Percentiles rank a stretch among this genome's conserved stretches.
Evolutionary conservation across 2,329 filamentous ascomycete genomes (phyloP).

Genomic region (Colletotrichum shisoi): DNA sequence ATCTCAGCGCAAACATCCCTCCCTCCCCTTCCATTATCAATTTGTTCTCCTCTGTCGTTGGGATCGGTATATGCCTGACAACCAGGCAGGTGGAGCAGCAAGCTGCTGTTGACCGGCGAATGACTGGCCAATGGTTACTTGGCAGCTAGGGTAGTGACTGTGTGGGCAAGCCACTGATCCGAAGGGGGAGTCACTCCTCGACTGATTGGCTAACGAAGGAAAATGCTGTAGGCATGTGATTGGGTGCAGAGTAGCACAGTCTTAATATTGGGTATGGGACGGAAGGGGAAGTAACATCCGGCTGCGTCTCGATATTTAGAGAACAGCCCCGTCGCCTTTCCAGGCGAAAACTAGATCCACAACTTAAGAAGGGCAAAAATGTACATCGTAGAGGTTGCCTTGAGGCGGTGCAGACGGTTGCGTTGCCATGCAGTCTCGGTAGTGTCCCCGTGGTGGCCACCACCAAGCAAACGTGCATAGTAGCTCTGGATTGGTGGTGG

Average conservation of each 20-base stretch:
- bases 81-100: not conserved
- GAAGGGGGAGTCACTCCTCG: slow-evolving; percentile 20
- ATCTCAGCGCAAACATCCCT: not conserved
- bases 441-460: slow-evolving; percentile 2
- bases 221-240: slow-evolving; percentile 17
- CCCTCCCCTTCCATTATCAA: not conserved
- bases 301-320: slow-evolving; percentile 8
- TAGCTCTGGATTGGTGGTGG: not conserved
- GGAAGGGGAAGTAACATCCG: slow-evolving; percentile 24
- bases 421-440: slow-evolving; percentile 12
- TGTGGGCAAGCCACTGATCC: slow-evolving; percentile 14
- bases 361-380: not conserved
- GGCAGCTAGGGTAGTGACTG: not conserved
- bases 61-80: not conserved
- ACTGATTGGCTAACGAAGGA: slow-evolving; percentile 18
- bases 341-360: not conserved
- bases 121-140: no score
- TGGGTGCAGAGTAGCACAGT: slow-evolving; percentile 28
- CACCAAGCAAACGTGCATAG: no score
- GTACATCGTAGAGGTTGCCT: not conserved
- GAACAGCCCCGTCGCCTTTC: not conserved
- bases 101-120: no score
- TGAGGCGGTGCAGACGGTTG: not conserved
- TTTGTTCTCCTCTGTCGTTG: no score
- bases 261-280: slow-evolving; percentile 23